phyloP scores from a whole-genome alignment of 2,329 filamentous ascomycete genomes.

The Cryoendolithus antarcticus region DNA sequence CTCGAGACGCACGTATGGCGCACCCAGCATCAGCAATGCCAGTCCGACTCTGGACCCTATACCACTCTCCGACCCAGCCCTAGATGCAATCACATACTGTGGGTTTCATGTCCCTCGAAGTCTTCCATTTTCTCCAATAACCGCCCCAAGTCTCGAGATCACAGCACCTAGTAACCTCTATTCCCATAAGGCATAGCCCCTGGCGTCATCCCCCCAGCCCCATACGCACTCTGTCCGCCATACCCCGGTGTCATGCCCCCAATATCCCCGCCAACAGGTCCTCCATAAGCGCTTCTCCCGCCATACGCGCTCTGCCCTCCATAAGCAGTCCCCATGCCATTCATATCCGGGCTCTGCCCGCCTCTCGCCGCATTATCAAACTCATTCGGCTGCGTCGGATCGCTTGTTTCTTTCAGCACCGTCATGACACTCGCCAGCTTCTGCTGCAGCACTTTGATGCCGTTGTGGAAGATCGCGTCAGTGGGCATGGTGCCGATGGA shows the following conservation, averaged over 20 bases:
- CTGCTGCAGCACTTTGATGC: constrained; percentile 76
- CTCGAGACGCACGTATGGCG: too few relatives aligned
- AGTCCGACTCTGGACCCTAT: too few relatives aligned
- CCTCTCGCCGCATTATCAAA: constrained; percentile 25
- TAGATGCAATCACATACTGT: too few relatives aligned
- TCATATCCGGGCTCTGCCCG: constrained; percentile 42
- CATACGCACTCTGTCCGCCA: constrained; percentile 50
- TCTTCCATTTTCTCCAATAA: too few relatives aligned
- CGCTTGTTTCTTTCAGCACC: constrained; percentile 44
- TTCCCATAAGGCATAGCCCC: constrained; percentile 16
- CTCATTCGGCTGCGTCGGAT: constrained; percentile 46
- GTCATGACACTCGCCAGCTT: constrained; percentile 76
- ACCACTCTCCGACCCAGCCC: too few relatives aligned
- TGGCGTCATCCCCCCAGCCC: constrained; percentile 27
- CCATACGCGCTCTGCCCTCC: constrained; percentile 56
- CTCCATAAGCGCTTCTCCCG: constrained; percentile 48
- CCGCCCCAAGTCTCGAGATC: too few relatives aligned
- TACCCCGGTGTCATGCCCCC: constrained; percentile 58
- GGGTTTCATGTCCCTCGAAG: too few relatives aligned
- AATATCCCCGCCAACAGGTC: constrained; percentile 8
- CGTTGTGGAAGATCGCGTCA: constrained; percentile 76
- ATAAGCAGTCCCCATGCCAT: constrained; percentile 55
- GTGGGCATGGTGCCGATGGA: constrained; percentile 78
- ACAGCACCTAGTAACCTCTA: constrained; percentile 26
- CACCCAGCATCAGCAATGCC: too few relatives aligned